Evolutionary conservation across 1,284 basidiomycete genomes (phyloP), one percentile per base, ranked within the genome.

Genomic region (Fomitopsis pinicola): DNA sequence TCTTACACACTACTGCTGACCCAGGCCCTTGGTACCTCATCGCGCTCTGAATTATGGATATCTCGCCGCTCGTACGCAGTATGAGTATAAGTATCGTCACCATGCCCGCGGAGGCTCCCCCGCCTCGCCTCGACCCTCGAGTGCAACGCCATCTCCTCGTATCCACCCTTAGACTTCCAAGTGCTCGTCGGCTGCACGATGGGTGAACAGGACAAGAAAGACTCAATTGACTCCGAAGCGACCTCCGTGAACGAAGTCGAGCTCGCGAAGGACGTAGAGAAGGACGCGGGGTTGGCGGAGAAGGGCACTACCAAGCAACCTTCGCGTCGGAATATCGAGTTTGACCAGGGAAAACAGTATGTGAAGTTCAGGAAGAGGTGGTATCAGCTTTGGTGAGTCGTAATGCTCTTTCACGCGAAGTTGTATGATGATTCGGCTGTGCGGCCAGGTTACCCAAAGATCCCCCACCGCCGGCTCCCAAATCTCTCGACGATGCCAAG

Each of bases 401-500:
- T 50, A 58, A 4, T 62, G 52, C 38, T 54, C 55, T 42, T 52
- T 2, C 45, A 48, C 14, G 8, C 10, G 26, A 48, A 9, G 17
- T 33, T 15, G 14, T 33, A 12, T 15, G 26, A 33, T 9, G 14
- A 8, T n/a, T 22, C 19, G 9, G 46, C 5, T 12, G n/a, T 57
- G 15, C 28, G 38, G 19, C 7, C 58, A 85, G 87, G 86, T 76
- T 85, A 57, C 87, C 87, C 1, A 78, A 78, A 61, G 74, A 83
- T 59, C 79, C 80, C 3, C 88, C 89, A 0, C 80, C 83, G 0
- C 83, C 84, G 2, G 79, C 88, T 0, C 84, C 82, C 3, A 66
- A 72, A 3, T 80, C 80, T 15, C 74, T 91, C n/a, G 80, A 81
- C 30, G 83, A 86, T 66, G 87, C 87, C 2, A 71, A 83, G 81